A percentile compares a stretch with the other conserved stretches of the same genome.
phyloP scores from a whole-genome alignment of 2,329 filamentous ascomycete species.

The Bisporella sp. region DNA sequence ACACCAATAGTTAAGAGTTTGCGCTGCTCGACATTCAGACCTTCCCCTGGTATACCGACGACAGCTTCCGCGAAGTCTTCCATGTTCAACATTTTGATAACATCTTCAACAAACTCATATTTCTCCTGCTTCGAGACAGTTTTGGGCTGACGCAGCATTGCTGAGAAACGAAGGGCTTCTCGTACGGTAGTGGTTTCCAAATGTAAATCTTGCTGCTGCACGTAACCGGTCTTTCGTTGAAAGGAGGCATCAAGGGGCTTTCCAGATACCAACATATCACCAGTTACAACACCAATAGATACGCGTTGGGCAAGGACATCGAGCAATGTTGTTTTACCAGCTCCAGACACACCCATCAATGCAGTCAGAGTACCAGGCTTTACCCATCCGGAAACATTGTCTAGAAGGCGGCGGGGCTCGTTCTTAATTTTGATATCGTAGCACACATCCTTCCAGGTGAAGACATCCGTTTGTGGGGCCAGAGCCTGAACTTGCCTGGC shows the following conservation, averaged over 20 bases:
- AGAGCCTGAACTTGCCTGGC: conserved; percentile 19
- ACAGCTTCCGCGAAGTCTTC: conserved; percentile 84
- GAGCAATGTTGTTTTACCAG: conserved; percentile 79
- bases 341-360: conserved; percentile 67
- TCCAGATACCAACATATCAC: conserved; percentile 56
- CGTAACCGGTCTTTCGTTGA: conserved; percentile 88
- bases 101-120: conserved; percentile 80
- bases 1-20: conserved; percentile 89
- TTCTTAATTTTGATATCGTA: conserved; percentile 71
- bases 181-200: conserved; percentile 78
- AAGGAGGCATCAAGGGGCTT: conserved; percentile 51
- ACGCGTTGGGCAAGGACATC: conserved; percentile 76
- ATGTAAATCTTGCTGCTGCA: conserved; percentile 90
- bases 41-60: conserved; percentile 86
- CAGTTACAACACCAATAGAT: conserved; percentile 82
- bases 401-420: conserved; percentile 57
- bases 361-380: conserved; percentile 65
- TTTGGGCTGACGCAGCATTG: conserved; percentile 76
- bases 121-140: conserved; percentile 69
- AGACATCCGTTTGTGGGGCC: conserved; percentile 25
- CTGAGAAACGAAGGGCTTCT: conserved; percentile 78
- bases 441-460: conserved; percentile 40
- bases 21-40: conserved; percentile 65
- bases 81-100: conserved; percentile 90
- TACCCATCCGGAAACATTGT: conserved; percentile 67